These are phyloP conservation scores for Triticum aestivum DNA, from an alignment of 176 grass and related monocot genomes.

Conservation along the genomic window IWGSC_CS_RefSeq_v2.1 NC_057806.1:338719093-338719592, in stretches of 20 bases:
- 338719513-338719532: slow-evolving; percentile 74
- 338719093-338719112: background rate
- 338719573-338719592: background rate
- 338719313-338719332: slow-evolving; percentile 80
- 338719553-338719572: background rate
- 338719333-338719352: slow-evolving; percentile 90
- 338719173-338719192: background rate
- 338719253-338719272: background rate
- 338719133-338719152: background rate
- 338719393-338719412: background rate
- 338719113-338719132: background rate
- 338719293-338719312: slow-evolving; percentile 60
- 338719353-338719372: slow-evolving; percentile 42
- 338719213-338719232: background rate
- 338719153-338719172: background rate
- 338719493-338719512: slow-evolving; percentile 91
- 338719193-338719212: background rate
- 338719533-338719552: background rate
- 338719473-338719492: slow-evolving; percentile 93
- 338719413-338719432: slow-evolving; percentile 25
- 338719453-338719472: slow-evolving; percentile 66
- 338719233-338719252: background rate
- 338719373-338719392: background rate
- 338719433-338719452: slow-evolving; percentile 96
- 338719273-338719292: background rate